Evolutionary conservation across 2,329 filamentous ascomycete genomes (phyloP).

Genomic region (Cordyceps pruinosa): DNA sequence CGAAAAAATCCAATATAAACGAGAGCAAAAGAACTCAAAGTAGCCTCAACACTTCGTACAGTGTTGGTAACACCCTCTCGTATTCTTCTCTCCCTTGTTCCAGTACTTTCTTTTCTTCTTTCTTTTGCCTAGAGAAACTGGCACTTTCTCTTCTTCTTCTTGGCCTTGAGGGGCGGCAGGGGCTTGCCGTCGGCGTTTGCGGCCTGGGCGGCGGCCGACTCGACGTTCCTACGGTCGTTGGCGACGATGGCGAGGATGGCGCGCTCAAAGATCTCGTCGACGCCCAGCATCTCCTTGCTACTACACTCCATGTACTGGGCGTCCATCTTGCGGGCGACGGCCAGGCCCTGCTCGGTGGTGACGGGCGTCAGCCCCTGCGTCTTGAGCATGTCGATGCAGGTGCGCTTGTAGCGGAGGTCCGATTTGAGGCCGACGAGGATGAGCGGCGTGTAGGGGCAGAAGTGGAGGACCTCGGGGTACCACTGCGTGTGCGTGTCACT

Average conservation of each 20-base stretch:
- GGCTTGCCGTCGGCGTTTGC: slow-evolving; percentile 32
- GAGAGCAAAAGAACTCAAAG: background rate
- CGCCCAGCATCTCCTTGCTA: slow-evolving; percentile 92
- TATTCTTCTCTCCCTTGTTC: slow-evolving; percentile 4
- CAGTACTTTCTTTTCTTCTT: slow-evolving; percentile 14
- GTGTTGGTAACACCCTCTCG: background rate
- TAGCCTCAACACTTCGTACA: background rate
- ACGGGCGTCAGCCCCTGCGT: slow-evolving; percentile 95
- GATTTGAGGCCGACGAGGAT: slow-evolving; percentile 96
- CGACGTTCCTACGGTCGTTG: slow-evolving; percentile 62
- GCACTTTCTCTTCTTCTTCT: slow-evolving; percentile 82
- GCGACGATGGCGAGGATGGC: slow-evolving; percentile 87
- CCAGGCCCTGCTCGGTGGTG: slow-evolving; percentile 79
- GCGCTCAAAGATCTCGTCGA: slow-evolving; percentile 91
- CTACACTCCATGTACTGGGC: slow-evolving; percentile 97
- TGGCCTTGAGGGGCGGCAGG: slow-evolving; percentile 37
- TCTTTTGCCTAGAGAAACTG: slow-evolving; percentile 57
- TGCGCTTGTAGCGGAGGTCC: slow-evolving; percentile 89
- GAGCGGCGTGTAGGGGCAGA: slow-evolving; percentile 94
- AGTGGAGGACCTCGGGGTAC: slow-evolving; percentile 98
- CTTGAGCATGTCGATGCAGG: slow-evolving; percentile 97
- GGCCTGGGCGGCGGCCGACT: slow-evolving; percentile 35
- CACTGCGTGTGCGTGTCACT: slow-evolving; percentile 52
- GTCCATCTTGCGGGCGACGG: slow-evolving; percentile 87
- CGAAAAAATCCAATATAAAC: background rate